Evolutionary conservation across 331 rosid genomes (phyloP), one percentile per base, ranked within the genome.

Genomic region (Saraca asoca): DNA sequence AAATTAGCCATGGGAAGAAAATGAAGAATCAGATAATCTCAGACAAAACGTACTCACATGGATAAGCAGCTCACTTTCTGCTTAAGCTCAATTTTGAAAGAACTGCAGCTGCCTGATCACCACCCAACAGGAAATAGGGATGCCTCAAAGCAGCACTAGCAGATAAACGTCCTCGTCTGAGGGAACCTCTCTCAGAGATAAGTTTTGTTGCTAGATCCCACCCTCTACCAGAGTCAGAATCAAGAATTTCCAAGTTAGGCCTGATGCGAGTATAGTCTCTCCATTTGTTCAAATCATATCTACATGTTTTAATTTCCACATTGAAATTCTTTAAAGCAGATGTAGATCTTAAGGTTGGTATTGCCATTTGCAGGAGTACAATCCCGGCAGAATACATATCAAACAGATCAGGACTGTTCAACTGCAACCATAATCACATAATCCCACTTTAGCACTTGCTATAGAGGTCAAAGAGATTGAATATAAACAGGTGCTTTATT

Each of bases 151-250:
- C 86, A 67, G 91, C 89, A 0, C 86, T 75, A 4, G 91, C 95
- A 5, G 91, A 83, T 51, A 87, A 75, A 9, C 95, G 86, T 16
- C 91, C 96, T 68, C 89, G 82, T 82, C 83, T 62, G 49, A 78
- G 75, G 19, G 58, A 75, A 52, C 91, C 86, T 82, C 97, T 85
- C 82, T 88, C 82, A 18, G 88, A 79, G 50, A 87, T 58, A 33
- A 90, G 95, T 73, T 87, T 90, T 53, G 95, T 71, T 34, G 85
- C 96, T 7, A 90, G 75, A 80, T 87, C 91, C 91, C 96, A 90
- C 24, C 96, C 96, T 76, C 88, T 73, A 52, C 95, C 89, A 1
- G 84, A 85, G 69, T 90, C 91, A 1, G 31, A 24, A 68, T 79
- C 80, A 39, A 79, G 83, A 71, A 79, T 65, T 60, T 56, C 54